These are phyloP conservation scores for Neofusicoccum kwambonambiense DNA, from an alignment of 2,329 filamentous ascomycete species.

Conservation along the genomic window DNA sequence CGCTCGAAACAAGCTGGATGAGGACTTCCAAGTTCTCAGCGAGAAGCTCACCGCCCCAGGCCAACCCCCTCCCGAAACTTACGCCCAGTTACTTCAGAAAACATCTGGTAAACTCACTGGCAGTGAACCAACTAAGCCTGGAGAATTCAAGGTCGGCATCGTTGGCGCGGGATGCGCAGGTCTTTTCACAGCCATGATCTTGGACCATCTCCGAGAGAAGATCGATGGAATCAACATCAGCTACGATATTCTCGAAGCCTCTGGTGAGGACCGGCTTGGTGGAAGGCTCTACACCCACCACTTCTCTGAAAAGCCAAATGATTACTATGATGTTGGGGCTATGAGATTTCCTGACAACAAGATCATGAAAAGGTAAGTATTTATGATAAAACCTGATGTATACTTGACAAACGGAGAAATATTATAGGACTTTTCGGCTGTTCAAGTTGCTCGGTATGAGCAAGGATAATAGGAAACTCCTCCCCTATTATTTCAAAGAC, in stretches of 20 bases:
- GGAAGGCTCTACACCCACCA: constrained; percentile 38
- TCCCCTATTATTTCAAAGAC: background rate
- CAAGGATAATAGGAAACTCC: background rate
- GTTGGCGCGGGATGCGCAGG: constrained; percentile 39
- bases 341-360: constrained; percentile 41
- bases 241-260: constrained; percentile 41
- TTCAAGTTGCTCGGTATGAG: background rate
- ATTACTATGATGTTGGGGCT: constrained; percentile 45
- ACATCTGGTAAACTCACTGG: background rate
- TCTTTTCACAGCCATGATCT: constrained; percentile 36
- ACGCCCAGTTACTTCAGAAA: background rate
- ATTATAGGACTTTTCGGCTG: background rate
- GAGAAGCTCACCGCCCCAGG: background rate
- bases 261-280: constrained; percentile 28
- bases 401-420: too few species aligned
- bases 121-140: background rate
- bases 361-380: constrained; percentile 25
- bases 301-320: constrained; percentile 30
- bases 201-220: constrained; percentile 26
- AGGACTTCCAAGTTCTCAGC: background rate
- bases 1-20: constrained; percentile 3
- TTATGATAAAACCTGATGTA: too few species aligned
- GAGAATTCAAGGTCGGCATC: constrained; percentile 26
- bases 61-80: background rate
- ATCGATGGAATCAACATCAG: constrained; percentile 22